Percentiles rank a stretch among this genome's conserved stretches.
These are phyloP conservation scores for Trichoderma endophyticum DNA, from an alignment of 2,329 filamentous ascomycete genomes.

Conservation along the genomic window DNA sequence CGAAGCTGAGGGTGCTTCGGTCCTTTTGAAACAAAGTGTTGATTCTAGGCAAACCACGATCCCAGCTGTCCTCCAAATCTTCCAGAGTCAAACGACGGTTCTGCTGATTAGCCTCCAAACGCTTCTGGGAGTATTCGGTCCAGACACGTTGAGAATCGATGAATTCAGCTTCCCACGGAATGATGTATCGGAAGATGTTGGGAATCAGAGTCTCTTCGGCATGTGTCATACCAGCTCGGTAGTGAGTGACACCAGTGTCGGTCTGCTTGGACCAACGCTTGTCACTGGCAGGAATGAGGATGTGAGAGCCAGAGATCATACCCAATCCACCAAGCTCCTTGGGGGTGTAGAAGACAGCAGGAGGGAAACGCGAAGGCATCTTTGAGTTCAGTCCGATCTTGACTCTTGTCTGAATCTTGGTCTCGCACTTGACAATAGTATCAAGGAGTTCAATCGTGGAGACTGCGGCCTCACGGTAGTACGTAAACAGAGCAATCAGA, in stretches of 20 bases:
- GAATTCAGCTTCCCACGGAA: conserved; percentile 98
- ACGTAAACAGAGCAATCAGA: conserved; percentile 93
- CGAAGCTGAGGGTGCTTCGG: conserved; percentile 91
- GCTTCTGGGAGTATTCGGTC: conserved; percentile 99
- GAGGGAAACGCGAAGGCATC: conserved; percentile 98
- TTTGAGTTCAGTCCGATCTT: conserved; percentile 99
- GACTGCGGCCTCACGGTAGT: conserved; percentile 95
- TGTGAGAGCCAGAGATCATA: conserved; percentile 99
- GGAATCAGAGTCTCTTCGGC: conserved; percentile 97
- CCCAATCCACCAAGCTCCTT: conserved; percentile 95
- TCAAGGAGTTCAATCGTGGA: conserved; percentile 92
- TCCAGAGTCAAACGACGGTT: conserved; percentile 92
- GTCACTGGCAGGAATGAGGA: conserved; percentile 93
- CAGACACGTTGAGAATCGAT: conserved; percentile 98
- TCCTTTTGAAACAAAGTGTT: conserved; percentile 99
- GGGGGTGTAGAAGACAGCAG: conserved; percentile 96
- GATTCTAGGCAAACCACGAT: conserved; percentile 93
- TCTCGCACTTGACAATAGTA: conserved; percentile 98
- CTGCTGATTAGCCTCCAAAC: conserved; percentile 93
- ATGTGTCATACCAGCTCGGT: conserved; percentile 95
- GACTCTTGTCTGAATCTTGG: conserved; percentile 97
- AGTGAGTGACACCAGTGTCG: conserved; percentile 94
- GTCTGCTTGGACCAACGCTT: conserved; percentile 99
- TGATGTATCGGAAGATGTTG: conserved; percentile 99
- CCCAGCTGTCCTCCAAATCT: conserved; percentile 97